Evolutionary conservation across 352 stramenopile genomes (phyloP), one percentile per base, ranked within the genome.

Genomic region (Globisporangium nunn): DNA sequence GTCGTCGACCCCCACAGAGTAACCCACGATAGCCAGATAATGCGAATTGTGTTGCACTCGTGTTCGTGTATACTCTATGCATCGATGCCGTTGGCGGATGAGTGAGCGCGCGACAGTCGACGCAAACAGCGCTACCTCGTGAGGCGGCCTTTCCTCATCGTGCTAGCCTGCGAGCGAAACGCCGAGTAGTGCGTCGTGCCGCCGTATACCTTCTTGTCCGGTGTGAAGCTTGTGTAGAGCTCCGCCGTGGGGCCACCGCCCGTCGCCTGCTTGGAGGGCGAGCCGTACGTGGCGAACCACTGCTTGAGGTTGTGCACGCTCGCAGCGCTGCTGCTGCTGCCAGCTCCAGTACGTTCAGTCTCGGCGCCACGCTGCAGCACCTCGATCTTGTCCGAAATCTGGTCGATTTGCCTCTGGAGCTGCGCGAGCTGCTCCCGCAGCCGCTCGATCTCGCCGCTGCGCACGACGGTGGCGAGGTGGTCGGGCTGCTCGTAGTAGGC

Each of bases 131-230:
- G 14, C 78, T 33, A 87, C 52, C 84, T 86, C 14, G 78, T 91
- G 4, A 91, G 46, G 0, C 78, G 60, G 1, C 80, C 80, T 49
- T 91, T 92, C 58, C 87, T 89, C 78, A 91, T 91, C 12, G 68
- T 82, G 51, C 68, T 87, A 1, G 78, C 70, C 41, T 85, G 74
- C 1, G 69, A 78, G 0, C 68, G 70, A 54, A 89, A 90, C 3
- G 76, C 78, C 2, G 80, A 87, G 68, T 89, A 89, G 60, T 89
- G 78, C 7, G 68, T 55, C n/a, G 82, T 92, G 29, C 80, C 80
- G 6, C 82, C 78, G 64, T 92, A 89, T 7, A 91, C 74, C 50
- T 89, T 89, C 45, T 71, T 75, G 55, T 85, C 72, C 11, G 78
- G 68, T 4, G 72, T 74, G 66, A 88, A 89, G 61, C 66, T 80